Base-by-base conservation (phyloP, 2,329 filamentous ascomycete species). In the Chrysoporthe deuterocubensis region DNA sequence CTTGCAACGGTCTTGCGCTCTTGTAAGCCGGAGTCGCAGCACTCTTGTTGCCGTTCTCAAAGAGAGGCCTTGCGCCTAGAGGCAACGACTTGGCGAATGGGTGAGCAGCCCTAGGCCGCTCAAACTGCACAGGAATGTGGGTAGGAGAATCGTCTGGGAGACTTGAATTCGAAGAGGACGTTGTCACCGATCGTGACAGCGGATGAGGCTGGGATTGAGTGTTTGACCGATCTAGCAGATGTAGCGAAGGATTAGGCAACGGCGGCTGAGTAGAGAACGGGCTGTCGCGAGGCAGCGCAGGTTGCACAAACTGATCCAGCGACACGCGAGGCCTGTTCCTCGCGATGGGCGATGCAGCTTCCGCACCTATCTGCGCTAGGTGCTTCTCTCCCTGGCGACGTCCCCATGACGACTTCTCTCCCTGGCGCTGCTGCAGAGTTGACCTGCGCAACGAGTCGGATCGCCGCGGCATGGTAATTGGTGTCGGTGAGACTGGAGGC, bases 121-220 rank as follows among this genome's bases (percentile, higher is more conserved):
- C 84, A 62, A 84, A 81, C 70, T 85, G 83, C 44, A 83, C 78
- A 8, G 88, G 86, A 71, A 87, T 82, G 74, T 90, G 88, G 0
- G 83, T 92, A 52, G 84, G 91, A 72, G 89, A 88, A 62, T 95
- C 93, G 71, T 94, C 92, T 0, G 85, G 84, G 56, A 95, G 77
- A 75, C 90, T 96, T 6, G 93, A 95, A 64, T 86, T 89, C 2
- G 94, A 96, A 0, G 93, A 95, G 0, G 94, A 97, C 3, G 94
- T 93, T 0, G 92, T 96, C 72, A 97, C 84, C 0, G 93, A 92
- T 70, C 93, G 89, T 7, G 95, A 97, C 32, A 97, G 83, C 26
- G 95, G 95, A 76, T 97, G 95, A 21, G 92, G 87, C 72, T 89
- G 87, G 70, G 60, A 43, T 37, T 64, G 54, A 37, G 85, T 84